Conservation (phyloP, 2,329 filamentous ascomycete genomes). For the Colletotrichum tropicale region DNA sequence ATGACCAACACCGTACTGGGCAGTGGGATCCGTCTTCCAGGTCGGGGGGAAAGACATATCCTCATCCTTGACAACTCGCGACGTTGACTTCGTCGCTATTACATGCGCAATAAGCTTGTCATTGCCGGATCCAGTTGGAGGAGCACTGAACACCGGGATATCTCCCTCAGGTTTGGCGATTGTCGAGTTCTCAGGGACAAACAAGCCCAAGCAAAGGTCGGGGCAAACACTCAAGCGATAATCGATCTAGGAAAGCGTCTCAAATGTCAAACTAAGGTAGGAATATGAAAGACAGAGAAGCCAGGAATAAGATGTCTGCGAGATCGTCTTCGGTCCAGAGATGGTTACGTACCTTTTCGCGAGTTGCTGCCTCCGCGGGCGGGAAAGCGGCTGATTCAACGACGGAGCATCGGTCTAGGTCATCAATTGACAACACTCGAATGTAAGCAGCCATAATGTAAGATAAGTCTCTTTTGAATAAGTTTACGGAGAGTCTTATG, state of each 20-base stretch:
- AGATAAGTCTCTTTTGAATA: neutral
- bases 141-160: constrained; percentile 11
- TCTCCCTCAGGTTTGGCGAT: neutral
- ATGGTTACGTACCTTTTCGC: constrained; percentile 26
- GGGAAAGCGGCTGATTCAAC: constrained; percentile 33
- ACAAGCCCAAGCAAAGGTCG: constrained; percentile 30
- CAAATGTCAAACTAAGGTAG: neutral
- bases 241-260: constrained; percentile 28
- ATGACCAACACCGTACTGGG: constrained; percentile 23
- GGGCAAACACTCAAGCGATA: constrained; percentile 30
- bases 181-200: constrained; percentile 12
- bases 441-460: constrained; percentile 26
- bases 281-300: neutral
- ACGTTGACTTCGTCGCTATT: constrained; percentile 28
- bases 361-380: constrained; percentile 30
- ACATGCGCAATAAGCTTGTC: constrained; percentile 29
- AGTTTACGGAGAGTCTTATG: neutral
- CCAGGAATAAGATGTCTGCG: neutral
- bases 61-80: constrained; percentile 24
- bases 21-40: constrained; percentile 26
- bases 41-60: constrained; percentile 29
- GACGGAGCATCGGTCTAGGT: constrained; percentile 26
- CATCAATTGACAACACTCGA: constrained; percentile 23
- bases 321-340: neutral
- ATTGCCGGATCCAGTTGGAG: neutral